Conservation (phyloP, 164 flowering plant genomes). For the Berberis thunbergii region DNA sequence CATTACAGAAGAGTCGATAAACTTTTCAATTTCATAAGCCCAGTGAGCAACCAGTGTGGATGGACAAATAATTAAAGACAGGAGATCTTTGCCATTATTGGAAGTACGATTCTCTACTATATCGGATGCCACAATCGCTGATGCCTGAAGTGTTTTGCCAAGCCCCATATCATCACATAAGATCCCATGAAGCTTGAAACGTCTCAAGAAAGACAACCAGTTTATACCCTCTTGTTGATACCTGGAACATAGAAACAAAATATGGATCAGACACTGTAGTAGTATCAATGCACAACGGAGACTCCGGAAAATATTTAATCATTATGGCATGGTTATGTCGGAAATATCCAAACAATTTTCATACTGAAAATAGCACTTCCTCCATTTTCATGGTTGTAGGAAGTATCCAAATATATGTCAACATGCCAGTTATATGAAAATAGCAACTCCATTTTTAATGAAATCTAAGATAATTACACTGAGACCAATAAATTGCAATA, state of each 20-base stretch:
- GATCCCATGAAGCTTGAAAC: constrained; percentile 97
- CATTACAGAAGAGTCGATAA: constrained; percentile 60
- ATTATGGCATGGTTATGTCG: too few species aligned
- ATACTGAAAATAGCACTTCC: too few species aligned
- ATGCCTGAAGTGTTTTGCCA: constrained; percentile 97
- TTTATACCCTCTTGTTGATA: constrained; percentile 99
- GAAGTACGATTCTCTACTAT: constrained; percentile 57
- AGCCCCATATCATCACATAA: constrained; percentile 99
- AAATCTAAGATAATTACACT: too few species aligned
- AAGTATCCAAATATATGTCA: too few species aligned
- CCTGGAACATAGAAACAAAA: constrained; percentile 26
- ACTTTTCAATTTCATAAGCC: constrained; percentile 98
- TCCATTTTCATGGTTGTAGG: too few species aligned
- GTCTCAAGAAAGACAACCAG: constrained; percentile 88
- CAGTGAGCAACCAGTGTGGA: constrained; percentile 98
- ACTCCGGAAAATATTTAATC: too few species aligned
- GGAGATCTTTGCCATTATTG: constrained; percentile 25
- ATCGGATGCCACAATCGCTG: constrained; percentile 98
- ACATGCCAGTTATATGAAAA: too few species aligned
- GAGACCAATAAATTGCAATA: too few species aligned
- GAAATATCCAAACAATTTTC: too few species aligned
- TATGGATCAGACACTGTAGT: neutral
- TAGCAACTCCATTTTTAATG: too few species aligned
- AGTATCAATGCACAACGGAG: too few species aligned
- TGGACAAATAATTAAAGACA: constrained; percentile 87